These are phyloP conservation scores for Kodamaea kakaduensis DNA, from an alignment of 805 yeast genomes.

Conservation along the genomic window DNA sequence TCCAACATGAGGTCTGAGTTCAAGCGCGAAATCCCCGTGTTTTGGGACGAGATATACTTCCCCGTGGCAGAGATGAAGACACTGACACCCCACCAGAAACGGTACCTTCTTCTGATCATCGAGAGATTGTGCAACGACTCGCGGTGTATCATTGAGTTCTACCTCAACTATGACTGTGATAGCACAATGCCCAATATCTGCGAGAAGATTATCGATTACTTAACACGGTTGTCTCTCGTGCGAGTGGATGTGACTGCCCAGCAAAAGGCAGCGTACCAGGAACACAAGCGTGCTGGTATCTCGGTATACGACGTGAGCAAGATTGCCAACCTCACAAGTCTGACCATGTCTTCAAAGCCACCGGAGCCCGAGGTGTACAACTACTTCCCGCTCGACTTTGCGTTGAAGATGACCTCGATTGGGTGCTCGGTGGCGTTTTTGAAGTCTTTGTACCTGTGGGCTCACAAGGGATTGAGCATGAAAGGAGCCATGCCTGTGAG, in stretches of 20 bases:
- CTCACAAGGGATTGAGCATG: conserved; percentile 51
- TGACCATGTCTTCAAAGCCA: conserved; percentile 52
- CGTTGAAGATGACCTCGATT: conserved; percentile 76
- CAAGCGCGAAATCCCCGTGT: conserved; percentile 90
- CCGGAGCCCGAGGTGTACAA: conserved; percentile 54
- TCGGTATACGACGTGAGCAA: conserved; percentile 71
- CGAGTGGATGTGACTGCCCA: conserved; percentile 68
- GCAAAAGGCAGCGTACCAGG: conserved; percentile 51
- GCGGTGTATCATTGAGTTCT: conserved; percentile 84
- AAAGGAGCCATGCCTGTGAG: conserved; percentile 13
- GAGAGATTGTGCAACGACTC: conserved; percentile 85
- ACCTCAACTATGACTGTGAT: conserved; percentile 94
- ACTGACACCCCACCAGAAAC: conserved; percentile 88
- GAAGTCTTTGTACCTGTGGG: conserved; percentile 81
- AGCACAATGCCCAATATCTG: conserved; percentile 74
- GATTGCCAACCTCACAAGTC: conserved; percentile 72
- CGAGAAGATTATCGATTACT: conserved; percentile 74
- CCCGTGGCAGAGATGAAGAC: conserved; percentile 91
- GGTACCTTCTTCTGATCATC: conserved; percentile 77
- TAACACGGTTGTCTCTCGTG: conserved; percentile 66
- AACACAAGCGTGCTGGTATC: conserved; percentile 47
- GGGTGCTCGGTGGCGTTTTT: conserved; percentile 78
- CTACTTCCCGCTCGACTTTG: conserved; percentile 73
- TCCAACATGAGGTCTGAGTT: conserved; percentile 82
- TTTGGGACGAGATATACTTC: conserved; percentile 87